A percentile compares a stretch with the other conserved stretches of the same genome.
Conservation (phyloP, 2,329 filamentous ascomycete species). For the Colletotrichum sp. region DNA sequence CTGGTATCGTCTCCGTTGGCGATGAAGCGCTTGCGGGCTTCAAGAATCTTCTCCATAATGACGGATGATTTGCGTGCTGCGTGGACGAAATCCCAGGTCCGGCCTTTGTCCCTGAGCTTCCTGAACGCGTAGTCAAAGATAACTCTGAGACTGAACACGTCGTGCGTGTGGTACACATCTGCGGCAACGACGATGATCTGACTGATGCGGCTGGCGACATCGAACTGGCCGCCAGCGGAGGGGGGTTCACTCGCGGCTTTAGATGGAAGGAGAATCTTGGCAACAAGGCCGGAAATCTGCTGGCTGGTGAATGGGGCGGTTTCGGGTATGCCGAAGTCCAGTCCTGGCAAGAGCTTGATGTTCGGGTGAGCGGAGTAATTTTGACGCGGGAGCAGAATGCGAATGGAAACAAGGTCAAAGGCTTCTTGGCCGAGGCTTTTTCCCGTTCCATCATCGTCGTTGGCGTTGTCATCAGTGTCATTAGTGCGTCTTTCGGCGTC, state of each 20-base stretch:
- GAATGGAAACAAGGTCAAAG: too few relatives aligned
- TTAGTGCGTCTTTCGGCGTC: too few relatives aligned
- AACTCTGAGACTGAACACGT: neutral
- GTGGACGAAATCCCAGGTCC: neutral
- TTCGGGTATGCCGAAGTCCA: neutral
- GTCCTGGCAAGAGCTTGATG: neutral
- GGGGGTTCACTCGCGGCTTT: too few relatives aligned
- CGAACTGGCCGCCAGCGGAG: too few relatives aligned
- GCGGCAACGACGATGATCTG: too few relatives aligned
- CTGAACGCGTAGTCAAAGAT: neutral
- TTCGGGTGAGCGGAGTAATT: neutral
- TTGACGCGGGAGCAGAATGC: neutral
- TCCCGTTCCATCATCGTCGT: too few relatives aligned
- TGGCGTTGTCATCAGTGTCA: too few relatives aligned
- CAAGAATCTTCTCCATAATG: neutral
- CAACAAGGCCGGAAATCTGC: too few relatives aligned
- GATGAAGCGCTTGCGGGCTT: neutral
- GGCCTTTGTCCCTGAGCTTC: neutral
- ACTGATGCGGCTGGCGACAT: too few relatives aligned
- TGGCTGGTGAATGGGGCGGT: neutral
- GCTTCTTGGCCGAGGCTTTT: too few relatives aligned
- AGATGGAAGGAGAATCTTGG: too few relatives aligned
- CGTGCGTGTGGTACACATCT: too few relatives aligned
- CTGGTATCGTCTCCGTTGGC: neutral
- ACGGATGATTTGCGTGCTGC: neutral